A percentile compares a stretch with the other conserved stretches of the same genome.
Evolutionary conservation across 345 rosid species (phyloP).

Genomic region (Arabidopsis suecica): DNA sequence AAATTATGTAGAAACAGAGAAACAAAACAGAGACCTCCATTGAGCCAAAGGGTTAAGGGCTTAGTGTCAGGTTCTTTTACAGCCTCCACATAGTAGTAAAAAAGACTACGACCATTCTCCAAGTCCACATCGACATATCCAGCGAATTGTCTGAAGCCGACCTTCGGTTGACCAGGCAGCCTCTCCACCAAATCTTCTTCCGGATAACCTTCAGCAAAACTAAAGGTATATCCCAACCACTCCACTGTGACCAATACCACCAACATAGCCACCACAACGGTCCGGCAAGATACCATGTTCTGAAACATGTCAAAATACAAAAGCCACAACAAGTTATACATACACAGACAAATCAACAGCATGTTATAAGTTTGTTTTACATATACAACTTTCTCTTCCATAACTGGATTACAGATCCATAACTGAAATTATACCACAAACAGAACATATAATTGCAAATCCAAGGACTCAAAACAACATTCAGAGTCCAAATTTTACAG

Average conservation of each 20-base stretch:
- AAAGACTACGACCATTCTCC: constrained; percentile 70
- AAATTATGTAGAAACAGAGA: not conserved
- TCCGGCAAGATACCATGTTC: not conserved
- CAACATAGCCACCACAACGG: not conserved
- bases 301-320: constrained; percentile 5
- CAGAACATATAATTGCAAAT: no score
- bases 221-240: not conserved
- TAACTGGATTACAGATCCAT: no score
- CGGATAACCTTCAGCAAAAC: constrained; percentile 52
- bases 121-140: constrained; percentile 77
- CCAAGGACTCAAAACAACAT: no score
- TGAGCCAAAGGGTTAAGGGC: constrained; percentile 92
- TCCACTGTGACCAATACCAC: not conserved
- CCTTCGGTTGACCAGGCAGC: constrained; percentile 78
- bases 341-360: not conserved
- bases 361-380: no score
- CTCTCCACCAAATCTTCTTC: constrained; percentile 68
- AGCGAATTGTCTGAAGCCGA: constrained; percentile 71
- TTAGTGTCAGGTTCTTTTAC: constrained; percentile 53
- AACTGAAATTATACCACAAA: no score
- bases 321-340: not conserved
- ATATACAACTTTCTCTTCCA: no score
- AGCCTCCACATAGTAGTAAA: constrained; percentile 86
- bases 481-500: no score
- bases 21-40: constrained; percentile 59